phyloP scores from a whole-genome alignment of 768 basidiomycete genomes.

The Pleurotus ostreatus region DNA sequence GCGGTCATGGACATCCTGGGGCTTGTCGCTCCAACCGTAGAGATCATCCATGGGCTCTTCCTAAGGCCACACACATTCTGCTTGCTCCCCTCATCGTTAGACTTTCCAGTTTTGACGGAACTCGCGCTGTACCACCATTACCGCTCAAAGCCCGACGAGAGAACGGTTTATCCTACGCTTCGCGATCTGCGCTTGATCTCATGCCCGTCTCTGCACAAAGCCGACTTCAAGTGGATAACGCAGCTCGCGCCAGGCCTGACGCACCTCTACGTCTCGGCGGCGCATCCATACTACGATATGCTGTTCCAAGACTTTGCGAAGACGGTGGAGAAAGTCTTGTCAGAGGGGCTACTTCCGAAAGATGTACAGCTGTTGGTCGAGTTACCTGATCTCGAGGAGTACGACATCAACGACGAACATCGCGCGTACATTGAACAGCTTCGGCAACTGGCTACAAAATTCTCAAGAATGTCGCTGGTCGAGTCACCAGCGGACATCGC shows the following conservation, averaged over 20 bases:
- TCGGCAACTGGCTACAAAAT: background rate
- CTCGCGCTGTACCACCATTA: slow-evolving; percentile 1
- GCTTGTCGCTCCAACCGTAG: slow-evolving; percentile 1
- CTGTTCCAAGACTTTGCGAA: background rate
- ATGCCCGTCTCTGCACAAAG: background rate
- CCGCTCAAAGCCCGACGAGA: background rate
- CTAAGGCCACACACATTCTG: slow-evolving; percentile 1
- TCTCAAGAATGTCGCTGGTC: background rate
- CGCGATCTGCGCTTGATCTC: background rate
- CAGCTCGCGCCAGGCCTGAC: background rate
- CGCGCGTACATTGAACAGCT: background rate
- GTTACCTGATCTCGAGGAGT: background rate
- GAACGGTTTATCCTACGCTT: background rate
- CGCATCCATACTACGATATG: slow-evolving; percentile 1
- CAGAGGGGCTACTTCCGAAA: background rate
- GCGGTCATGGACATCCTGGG: background rate
- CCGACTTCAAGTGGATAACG: slow-evolving; percentile 2
- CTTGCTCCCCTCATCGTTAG: background rate
- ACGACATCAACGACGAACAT: background rate
- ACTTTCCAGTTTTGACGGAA: background rate
- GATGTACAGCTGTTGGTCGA: background rate
- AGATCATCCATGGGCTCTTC: slow-evolving; percentile 1
- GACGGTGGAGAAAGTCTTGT: background rate
- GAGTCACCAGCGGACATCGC: background rate
- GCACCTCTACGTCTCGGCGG: background rate